Evolutionary conservation across 169 alveolate genomes (phyloP), one percentile per base, ranked within the genome.

Genomic region (Cryptosporidium sp.): DNA sequence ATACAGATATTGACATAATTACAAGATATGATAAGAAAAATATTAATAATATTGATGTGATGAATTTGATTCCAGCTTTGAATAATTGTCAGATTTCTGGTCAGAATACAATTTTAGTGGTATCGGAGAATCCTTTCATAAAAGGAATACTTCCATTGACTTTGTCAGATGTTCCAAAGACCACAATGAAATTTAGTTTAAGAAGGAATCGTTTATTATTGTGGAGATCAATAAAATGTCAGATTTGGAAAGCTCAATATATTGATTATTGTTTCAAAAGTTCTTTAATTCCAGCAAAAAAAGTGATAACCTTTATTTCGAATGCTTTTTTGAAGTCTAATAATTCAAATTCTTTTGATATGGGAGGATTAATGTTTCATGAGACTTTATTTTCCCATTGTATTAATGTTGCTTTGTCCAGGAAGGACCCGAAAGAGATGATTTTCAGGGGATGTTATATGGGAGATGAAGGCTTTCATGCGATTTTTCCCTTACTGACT

Each of bases 141-240:
- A 59, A 48, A 33, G 89, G 89, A 16, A 23, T 80, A 35, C 39
- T 80, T 21, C 89, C 89, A 39, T 18, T 80, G 7, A 16, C 89
- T 29, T 26, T 80, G 23, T 45, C 69, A 59, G 75, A 41, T 43
- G 1, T 62, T 31, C 89, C 71, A 12, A 58, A 62, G 26, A 67
- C 62, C 1, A 80, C 89, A 39, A 33, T 80, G 4, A 61, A 50
- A 37, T 80, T 80, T 23, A 80, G 89, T 80, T 65, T 80, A 45
- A 80, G 89, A 80, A 59, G 89, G 39, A 65, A 80, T 41, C 69
- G 89, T 59, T 39, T 80, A 45, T 37, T 80, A 18, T 39, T 80
- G 26, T 80, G 89, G 89, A 80, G 89, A 65, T 80, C 89, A 12
- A 65, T 80, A 26, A 80, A 45, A 39, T 80, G 89, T 37, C 89